phyloP scores from a whole-genome alignment of 805 yeast species.

The Grigorovia jiainica region DNA sequence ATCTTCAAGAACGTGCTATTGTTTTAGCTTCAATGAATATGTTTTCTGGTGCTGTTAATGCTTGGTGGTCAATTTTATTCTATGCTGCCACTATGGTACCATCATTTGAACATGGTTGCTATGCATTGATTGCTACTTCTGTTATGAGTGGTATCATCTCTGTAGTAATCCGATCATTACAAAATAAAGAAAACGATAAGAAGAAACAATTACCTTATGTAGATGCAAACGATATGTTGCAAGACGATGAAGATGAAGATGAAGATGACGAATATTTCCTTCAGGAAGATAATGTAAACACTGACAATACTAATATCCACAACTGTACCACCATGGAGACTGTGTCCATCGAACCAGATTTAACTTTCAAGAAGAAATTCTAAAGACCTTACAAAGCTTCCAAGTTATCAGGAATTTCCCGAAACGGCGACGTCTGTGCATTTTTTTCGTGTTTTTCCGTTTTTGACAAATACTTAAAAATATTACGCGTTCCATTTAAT shows the following conservation, averaged over 20 bases:
- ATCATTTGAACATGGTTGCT: slow-evolving; percentile 41
- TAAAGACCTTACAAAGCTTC: background rate
- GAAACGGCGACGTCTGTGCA: too few species aligned
- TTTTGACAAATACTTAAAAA: background rate
- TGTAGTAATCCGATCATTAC: slow-evolving; percentile 34
- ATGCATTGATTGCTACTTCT: slow-evolving; percentile 48
- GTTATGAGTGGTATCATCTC: slow-evolving; percentile 35
- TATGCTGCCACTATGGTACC: slow-evolving; percentile 46
- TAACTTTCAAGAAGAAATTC: background rate
- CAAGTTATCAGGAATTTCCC: background rate
- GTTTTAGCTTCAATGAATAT: slow-evolving; percentile 59
- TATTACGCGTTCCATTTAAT: background rate
- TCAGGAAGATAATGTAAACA: slow-evolving; percentile 3
- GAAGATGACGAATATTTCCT: slow-evolving; percentile 12
- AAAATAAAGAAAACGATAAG: slow-evolving; percentile 29
- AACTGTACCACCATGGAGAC: too few species aligned
- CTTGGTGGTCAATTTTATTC: slow-evolving; percentile 54
- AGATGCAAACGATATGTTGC: slow-evolving; percentile 21
- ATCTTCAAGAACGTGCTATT: slow-evolving; percentile 53
- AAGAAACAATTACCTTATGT: slow-evolving; percentile 18
- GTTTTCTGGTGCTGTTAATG: slow-evolving; percentile 53
- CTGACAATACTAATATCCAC: background rate
- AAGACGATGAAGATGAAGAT: slow-evolving; percentile 13
- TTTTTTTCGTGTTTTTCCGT: background rate
- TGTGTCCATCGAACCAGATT: background rate